phyloP scores from a whole-genome alignment of 1,284 basidiomycete genomes.

The Leucoagaricus sp. region DNA sequence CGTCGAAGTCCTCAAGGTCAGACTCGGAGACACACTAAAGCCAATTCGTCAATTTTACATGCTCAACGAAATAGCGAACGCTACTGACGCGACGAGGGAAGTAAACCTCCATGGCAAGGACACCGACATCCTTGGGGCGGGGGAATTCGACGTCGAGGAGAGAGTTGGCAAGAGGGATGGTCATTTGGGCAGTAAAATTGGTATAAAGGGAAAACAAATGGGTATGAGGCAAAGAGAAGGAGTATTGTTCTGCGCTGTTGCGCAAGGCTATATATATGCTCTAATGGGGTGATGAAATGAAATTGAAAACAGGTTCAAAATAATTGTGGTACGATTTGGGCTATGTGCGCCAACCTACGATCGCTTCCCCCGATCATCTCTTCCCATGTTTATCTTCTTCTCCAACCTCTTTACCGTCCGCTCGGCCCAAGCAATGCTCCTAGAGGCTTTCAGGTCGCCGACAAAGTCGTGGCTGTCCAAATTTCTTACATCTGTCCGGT shows the following conservation, averaged over 20 bases:
- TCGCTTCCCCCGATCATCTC: constrained; percentile 60
- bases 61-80: constrained; percentile 15
- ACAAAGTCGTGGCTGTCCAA: not conserved
- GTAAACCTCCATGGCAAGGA: constrained; percentile 92
- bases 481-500: not conserved
- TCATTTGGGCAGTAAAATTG: constrained; percentile 33
- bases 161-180: constrained; percentile 36
- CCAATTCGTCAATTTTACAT: constrained; percentile 19
- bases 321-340: constrained; percentile 44
- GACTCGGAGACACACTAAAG: constrained; percentile 90
- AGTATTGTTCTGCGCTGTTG: constrained; percentile 17
- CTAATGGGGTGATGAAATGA: constrained; percentile 36
- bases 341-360: constrained; percentile 44
- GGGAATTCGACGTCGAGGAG: constrained; percentile 38
- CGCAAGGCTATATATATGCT: constrained; percentile 36
- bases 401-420: not conserved
- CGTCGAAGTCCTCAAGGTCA: constrained; percentile 94
- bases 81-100: constrained; percentile 84
- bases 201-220: constrained; percentile 17
- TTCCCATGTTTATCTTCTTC: constrained; percentile 49
- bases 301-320: constrained; percentile 32
- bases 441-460: not conserved
- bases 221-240: constrained; percentile 17
- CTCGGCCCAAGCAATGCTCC: constrained; percentile 9
- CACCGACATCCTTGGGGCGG: constrained; percentile 90